phyloP scores from a whole-genome alignment of 495 filamentous ascomycete genomes.

The Cladorrhinum samala region DNA sequence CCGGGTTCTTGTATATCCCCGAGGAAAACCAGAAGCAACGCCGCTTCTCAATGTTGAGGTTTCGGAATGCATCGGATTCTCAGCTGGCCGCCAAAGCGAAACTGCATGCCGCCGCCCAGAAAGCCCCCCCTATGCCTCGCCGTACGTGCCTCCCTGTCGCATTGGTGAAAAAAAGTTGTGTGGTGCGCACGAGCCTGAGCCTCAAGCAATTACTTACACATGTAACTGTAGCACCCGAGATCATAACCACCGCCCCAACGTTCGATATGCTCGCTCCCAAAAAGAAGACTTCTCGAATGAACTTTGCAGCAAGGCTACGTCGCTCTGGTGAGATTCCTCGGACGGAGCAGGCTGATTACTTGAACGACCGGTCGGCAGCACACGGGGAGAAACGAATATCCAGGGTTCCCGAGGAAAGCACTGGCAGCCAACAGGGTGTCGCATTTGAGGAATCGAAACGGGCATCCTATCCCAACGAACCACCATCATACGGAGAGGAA shows the following conservation, averaged over 20 bases:
- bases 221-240: slow-evolving; percentile 62
- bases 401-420: slow-evolving; percentile 35
- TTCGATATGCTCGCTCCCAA: slow-evolving; percentile 46
- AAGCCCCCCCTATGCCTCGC: slow-evolving; percentile 64
- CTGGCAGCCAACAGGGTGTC: slow-evolving; percentile 39
- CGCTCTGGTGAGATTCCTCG: slow-evolving; percentile 38
- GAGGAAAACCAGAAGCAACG: slow-evolving; percentile 49
- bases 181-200: slow-evolving; percentile 3
- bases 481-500: slow-evolving; percentile 61
- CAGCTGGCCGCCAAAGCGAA: slow-evolving; percentile 76
- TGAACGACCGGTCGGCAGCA: slow-evolving; percentile 14
- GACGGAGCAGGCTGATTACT: slow-evolving; percentile 24
- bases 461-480: slow-evolving; percentile 40
- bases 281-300: slow-evolving; percentile 50
- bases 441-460: slow-evolving; percentile 66
- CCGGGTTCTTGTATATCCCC: slow-evolving; percentile 34
- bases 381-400: slow-evolving; percentile 37
- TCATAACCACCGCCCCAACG: slow-evolving; percentile 90
- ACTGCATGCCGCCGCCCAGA: slow-evolving; percentile 55
- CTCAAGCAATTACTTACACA: slow-evolving; percentile 14
- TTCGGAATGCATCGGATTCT: slow-evolving; percentile 90
- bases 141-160: slow-evolving; percentile 46
- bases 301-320: slow-evolving; percentile 39
- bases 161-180: slow-evolving; percentile 6
- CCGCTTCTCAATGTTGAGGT: slow-evolving; percentile 84